These are phyloP conservation scores for Cladosporium sp. DNA, from an alignment of 2,329 filamentous ascomycete genomes.

Conservation along the genomic window DNA sequence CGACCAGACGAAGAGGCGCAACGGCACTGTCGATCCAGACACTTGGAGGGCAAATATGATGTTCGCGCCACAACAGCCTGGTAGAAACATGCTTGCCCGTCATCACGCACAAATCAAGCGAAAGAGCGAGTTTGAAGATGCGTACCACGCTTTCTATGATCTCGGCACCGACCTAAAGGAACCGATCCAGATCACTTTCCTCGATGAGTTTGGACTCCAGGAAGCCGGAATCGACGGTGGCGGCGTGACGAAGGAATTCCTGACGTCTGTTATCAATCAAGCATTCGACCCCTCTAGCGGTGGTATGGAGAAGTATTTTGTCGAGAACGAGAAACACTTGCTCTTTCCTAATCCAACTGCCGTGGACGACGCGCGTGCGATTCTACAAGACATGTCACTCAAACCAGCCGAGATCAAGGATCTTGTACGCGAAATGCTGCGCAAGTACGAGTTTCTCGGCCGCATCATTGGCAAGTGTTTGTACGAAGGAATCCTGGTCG, in stretches of 20 bases:
- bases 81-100: slow-evolving; percentile 45
- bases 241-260: slow-evolving; percentile 94
- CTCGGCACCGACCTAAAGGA: slow-evolving; percentile 84
- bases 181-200: slow-evolving; percentile 92
- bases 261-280: slow-evolving; percentile 81
- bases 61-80: slow-evolving; percentile 28
- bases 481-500: slow-evolving; percentile 92
- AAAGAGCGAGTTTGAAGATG: slow-evolving; percentile 77
- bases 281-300: slow-evolving; percentile 61
- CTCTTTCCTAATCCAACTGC: slow-evolving; percentile 80
- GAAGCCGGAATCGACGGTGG: slow-evolving; percentile 97
- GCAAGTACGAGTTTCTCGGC: slow-evolving; percentile 84
- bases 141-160: slow-evolving; percentile 74
- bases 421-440: slow-evolving; percentile 46
- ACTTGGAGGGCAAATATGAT: slow-evolving; percentile 58
- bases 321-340: slow-evolving; percentile 77
- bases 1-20: slow-evolving; percentile 67
- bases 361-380: slow-evolving; percentile 21
- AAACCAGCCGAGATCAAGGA: neutral
- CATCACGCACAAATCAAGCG: slow-evolving; percentile 76
- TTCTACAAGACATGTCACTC: slow-evolving; percentile 13
- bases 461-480: slow-evolving; percentile 93
- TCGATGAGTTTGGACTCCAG: slow-evolving; percentile 78
- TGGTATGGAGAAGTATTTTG: slow-evolving; percentile 54
- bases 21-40: slow-evolving; percentile 67